phyloP scores from a whole-genome alignment of 2,329 filamentous ascomycete genomes.

The Fonsecaea monophora region DNA sequence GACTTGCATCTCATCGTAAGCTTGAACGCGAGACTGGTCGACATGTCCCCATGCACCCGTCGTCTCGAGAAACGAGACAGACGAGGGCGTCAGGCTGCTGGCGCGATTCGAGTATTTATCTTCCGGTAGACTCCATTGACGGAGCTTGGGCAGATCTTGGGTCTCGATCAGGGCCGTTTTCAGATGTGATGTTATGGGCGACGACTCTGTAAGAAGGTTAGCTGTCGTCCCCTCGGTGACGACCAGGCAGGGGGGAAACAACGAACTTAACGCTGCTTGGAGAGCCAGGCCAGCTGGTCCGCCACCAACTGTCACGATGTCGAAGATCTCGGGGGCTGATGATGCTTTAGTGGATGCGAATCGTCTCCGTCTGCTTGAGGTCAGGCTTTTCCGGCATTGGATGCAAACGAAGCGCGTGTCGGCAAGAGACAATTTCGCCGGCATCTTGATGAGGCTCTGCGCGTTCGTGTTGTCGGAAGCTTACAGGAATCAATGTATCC shows the following conservation, averaged over 20 bases:
- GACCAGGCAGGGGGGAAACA: neutral
- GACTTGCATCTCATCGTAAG: conserved; percentile 95
- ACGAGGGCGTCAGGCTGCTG: conserved; percentile 89
- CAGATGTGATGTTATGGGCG: conserved; percentile 74
- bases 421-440: conserved; percentile 14
- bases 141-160: conserved; percentile 77
- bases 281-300: conserved; percentile 88
- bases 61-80: conserved; percentile 78
- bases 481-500: neutral
- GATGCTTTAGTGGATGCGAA: conserved; percentile 26
- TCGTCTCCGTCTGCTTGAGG: conserved; percentile 22
- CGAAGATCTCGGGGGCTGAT: conserved; percentile 75
- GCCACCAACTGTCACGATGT: conserved; percentile 90
- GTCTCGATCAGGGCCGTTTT: conserved; percentile 89
- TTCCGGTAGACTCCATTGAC: conserved; percentile 69
- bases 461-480: neutral
- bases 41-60: conserved; percentile 88
- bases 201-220: conserved; percentile 66
- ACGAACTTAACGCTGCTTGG: conserved; percentile 74
- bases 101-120: conserved; percentile 89
- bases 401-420: conserved; percentile 21
- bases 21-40: conserved; percentile 74
- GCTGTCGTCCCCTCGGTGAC: neutral
- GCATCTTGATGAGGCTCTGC: conserved; percentile 12
- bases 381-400: conserved; percentile 26